Base-by-base conservation (phyloP, 257 asterid genomes). In the Penstemon davidsonii region DNA sequence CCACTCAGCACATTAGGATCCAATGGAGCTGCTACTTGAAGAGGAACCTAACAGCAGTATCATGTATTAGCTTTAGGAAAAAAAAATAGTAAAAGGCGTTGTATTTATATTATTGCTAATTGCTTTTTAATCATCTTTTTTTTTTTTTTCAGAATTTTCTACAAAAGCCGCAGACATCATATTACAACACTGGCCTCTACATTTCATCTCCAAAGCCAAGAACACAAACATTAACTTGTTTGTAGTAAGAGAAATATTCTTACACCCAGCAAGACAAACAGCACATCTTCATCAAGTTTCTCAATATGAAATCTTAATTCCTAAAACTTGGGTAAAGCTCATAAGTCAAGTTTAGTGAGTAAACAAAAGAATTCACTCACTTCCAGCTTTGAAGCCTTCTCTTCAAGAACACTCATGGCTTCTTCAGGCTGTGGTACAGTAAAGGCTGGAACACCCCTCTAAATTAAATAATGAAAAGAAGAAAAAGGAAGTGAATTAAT, bases 21-120 rank as follows among this genome's bases (percentile, higher is more conserved):
- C 78, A 88, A 69, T 39, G 96, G 95, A 44, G 87, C 80, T 58
- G 84, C 92, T 71, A 87, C 86, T 85, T 91, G 86, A 80, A 94
- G 96, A 79, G 76, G 79, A 73, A 94, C 91, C 99, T 94, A 79
- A 64, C 45, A 25, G 70, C 73, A 67, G 62, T 42, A 33, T 53
- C 33, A 84, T 46, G 45, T 61, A 8, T 78, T 61, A 71, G 74
- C 71, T 67, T 66, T 15, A 15, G 18, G 18, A 15, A 15, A 15
- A 15, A 51, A 18, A 49, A 49, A 33, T 40, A 42, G 54, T 25
- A n/a, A 49, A 68, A 59, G 63, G 33, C 41, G 15, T 9, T 36
- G 25, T 19, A 40, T 18, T 56, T 3, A 41, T 18, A 19, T 57
- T 11, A 44, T 18, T 15, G 25, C 50, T 33, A 62, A 47, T 50